A percentile compares a stretch with the other conserved stretches of the same genome.
Evolutionary conservation across 352 stramenopile genomes (phyloP).

Genomic region (Phytophthora sansomeana): DNA sequence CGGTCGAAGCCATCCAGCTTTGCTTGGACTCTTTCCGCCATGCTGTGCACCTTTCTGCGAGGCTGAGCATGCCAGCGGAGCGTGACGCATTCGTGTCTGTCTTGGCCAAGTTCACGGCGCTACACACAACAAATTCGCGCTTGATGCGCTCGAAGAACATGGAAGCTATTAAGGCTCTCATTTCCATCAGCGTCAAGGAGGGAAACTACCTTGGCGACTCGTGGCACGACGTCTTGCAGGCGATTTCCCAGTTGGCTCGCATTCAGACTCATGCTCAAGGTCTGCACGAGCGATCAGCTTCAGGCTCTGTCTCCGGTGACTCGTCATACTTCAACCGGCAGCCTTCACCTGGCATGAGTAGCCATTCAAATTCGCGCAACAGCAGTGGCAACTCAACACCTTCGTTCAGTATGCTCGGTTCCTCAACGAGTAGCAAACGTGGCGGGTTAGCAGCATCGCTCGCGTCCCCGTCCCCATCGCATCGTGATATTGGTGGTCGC

Average conservation of each 20-base stretch:
- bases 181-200: constrained; percentile 97
- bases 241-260: constrained; percentile 97
- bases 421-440: constrained; percentile 35
- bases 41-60: constrained; percentile 91
- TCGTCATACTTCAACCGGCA: constrained; percentile 86
- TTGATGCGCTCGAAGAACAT: constrained; percentile 98
- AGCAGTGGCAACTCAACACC: constrained; percentile 38
- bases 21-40: constrained; percentile 97
- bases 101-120: constrained; percentile 96
- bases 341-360: constrained; percentile 34
- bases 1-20: constrained; percentile 92
- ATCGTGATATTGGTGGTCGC: constrained; percentile 50
- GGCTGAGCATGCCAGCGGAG: constrained; percentile 92
- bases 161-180: constrained; percentile 96
- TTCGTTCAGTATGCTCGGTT: constrained; percentile 41
- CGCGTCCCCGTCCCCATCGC: constrained; percentile 59
- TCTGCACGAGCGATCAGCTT: constrained; percentile 50
- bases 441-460: constrained; percentile 34
- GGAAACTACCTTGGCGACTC: constrained; percentile 97
- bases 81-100: constrained; percentile 97
- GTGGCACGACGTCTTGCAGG: constrained; percentile 97
- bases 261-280: constrained; percentile 96
- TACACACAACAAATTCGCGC: constrained; percentile 92
- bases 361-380: constrained; percentile 36
- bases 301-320: constrained; percentile 39